Base-by-base conservation (phyloP, 2,329 filamentous ascomycete species). In the Cryoendolithus antarcticus region DNA sequence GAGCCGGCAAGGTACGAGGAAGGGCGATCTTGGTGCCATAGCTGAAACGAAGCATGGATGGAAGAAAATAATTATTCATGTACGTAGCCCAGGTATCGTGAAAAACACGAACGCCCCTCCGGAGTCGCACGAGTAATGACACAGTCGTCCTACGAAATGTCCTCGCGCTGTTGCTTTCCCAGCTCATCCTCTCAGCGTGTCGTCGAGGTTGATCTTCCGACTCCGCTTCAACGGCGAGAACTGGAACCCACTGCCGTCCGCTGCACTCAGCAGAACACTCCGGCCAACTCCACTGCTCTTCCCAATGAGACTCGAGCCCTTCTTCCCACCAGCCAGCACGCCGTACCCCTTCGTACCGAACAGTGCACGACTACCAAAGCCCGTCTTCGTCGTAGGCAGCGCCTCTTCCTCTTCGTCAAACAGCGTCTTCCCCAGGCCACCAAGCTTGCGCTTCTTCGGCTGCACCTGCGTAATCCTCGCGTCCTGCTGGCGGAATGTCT, bases 381-480 rank as follows among this genome's bases (percentile, higher is more conserved):
- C 35, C 56, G 44, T 43, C 37, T 54, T 55, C 2, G 44, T 42
- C 32, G 38, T 40, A 8, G 42, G 31, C 27, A 41, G 45, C n/a
- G 39, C 43, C 19, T 58, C 58, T 12, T 62, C 59, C n/a, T 62
- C 57, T 33, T 60, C 58, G 41, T 62, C 59, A 42, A 62, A 61
- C 10, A 62, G 44, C 19, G 59, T 62, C 46, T 57, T 58, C 39
- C 59, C 59, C 34, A 56, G 38, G 4, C 56, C 57, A 28, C 59
- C 58, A 4, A 61, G 51, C 46, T 59, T 58, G 8, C 57, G 53
- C 44, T 56, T 57, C 50, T 61, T 59, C 44, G 54, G 46, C 42
- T 56, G 51, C 43, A 53, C 49, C 27, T 46, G 50, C 45, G 48
- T 49, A 28, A 44, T 48, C 3, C 48, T 45, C 24, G 57, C 55